phyloP scores from a whole-genome alignment of 2,329 filamentous ascomycete species.

The Teratosphaeria zuluensis region DNA sequence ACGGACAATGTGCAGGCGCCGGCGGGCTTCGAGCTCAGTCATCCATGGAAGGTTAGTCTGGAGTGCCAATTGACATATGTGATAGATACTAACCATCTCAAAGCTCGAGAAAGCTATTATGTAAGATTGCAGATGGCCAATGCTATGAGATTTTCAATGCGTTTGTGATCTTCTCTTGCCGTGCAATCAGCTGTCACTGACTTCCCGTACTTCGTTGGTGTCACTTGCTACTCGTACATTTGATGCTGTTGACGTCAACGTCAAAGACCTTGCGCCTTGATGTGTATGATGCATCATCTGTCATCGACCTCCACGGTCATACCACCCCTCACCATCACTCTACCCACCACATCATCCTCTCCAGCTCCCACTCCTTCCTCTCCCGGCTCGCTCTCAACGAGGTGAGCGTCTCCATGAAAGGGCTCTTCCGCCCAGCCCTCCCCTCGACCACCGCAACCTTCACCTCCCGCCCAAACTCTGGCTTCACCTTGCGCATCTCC shows the following conservation, averaged over 20 bases:
- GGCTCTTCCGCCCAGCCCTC: too few species aligned
- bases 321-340: background rate
- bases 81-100: background rate
- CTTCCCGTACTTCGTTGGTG: background rate
- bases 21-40: conserved; percentile 55
- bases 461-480: background rate
- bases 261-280: background rate
- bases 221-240: background rate
- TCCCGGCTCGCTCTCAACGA: background rate
- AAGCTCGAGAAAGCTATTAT: conserved; percentile 17
- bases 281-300: background rate
- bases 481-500: background rate
- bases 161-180: background rate
- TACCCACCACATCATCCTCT: background rate
- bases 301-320: background rate
- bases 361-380: background rate
- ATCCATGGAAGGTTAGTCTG: conserved; percentile 53
- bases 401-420: background rate
- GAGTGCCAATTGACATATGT: background rate
- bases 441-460: background rate
- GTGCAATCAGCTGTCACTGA: background rate
- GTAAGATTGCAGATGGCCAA: background rate
- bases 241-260: background rate
- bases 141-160: background rate
- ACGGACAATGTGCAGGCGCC: conserved; percentile 50